Evolutionary conservation across 202 grass and related monocot species (phyloP).

Genomic region (Saccharum hybrid): DNA sequence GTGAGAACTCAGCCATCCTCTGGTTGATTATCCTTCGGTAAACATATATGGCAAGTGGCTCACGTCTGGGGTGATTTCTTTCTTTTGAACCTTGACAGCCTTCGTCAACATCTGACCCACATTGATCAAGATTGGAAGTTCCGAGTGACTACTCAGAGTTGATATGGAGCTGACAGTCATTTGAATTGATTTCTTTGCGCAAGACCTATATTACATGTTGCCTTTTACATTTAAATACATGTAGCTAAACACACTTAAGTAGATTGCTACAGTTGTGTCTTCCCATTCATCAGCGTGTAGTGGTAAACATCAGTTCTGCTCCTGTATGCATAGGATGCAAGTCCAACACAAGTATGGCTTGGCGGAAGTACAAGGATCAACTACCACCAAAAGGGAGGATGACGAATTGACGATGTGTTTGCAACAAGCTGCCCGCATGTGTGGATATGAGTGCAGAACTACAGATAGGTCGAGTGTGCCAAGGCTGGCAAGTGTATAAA

Average conservation of each 20-base stretch:
- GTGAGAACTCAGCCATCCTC: conserved; percentile 29
- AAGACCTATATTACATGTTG: conserved; percentile 29
- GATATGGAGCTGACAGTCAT: conserved; percentile 26
- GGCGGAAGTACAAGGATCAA: neutral
- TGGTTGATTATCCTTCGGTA: neutral
- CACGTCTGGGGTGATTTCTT: neutral
- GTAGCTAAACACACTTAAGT: conserved; percentile 21
- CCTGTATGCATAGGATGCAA: neutral
- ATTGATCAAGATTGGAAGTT: conserved; percentile 36
- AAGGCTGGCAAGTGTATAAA: neutral
- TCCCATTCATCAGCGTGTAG: neutral
- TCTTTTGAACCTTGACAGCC: conserved; percentile 12
- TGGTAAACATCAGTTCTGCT: neutral
- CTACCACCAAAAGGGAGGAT: neutral
- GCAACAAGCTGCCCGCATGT: neutral
- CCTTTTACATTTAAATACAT: conserved; percentile 23
- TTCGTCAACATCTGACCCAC: conserved; percentile 34
- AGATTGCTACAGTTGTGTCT: conserved; percentile 6
- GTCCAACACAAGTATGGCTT: neutral
- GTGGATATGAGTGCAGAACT: neutral
- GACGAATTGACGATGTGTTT: neutral
- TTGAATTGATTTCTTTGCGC: conserved; percentile 30
- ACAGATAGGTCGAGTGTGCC: neutral
- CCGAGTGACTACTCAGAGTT: conserved; percentile 23
- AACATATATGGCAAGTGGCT: neutral